phyloP scores from a whole-genome alignment of 1,284 basidiomycete species.

The Puccinia novopanici region DNA sequence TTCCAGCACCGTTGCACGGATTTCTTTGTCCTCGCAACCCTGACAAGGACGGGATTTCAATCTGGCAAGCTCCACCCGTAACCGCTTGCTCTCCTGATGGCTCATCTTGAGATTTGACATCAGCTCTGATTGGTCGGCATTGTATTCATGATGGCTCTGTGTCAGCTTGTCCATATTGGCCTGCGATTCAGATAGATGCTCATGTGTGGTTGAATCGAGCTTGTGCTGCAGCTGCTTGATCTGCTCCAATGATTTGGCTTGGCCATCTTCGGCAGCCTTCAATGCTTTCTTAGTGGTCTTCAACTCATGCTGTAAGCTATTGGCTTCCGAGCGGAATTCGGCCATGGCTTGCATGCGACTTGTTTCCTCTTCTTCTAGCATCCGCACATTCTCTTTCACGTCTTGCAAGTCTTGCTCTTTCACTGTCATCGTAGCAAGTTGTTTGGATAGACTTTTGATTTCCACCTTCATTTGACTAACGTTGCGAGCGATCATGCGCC shows the following conservation, averaged over 20 bases:
- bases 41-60: neutral
- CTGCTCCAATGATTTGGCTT: neutral
- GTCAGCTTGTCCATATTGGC: constrained; percentile 6
- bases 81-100: neutral
- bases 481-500: neutral
- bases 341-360: constrained; percentile 15
- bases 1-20: neutral
- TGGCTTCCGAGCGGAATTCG: constrained; percentile 8
- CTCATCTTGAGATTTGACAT: neutral
- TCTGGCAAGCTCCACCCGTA: neutral
- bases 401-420: constrained; percentile 9
- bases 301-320: constrained; percentile 25
- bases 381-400: constrained; percentile 26
- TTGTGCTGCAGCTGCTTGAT: neutral
- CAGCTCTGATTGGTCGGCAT: neutral
- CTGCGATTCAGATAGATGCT: constrained; percentile 10
- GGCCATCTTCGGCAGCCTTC: neutral
- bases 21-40: neutral
- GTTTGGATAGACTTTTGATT: constrained; percentile 12
- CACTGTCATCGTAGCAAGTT: constrained; percentile 5
- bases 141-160: neutral
- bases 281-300: constrained; percentile 8
- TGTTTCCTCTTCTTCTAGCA: constrained; percentile 16
- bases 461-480: constrained; percentile 14
- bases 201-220: neutral